These are phyloP conservation scores for Striga hermonthica DNA, from an alignment of 305 asterid genomes.

Conservation along the genomic window DNA sequence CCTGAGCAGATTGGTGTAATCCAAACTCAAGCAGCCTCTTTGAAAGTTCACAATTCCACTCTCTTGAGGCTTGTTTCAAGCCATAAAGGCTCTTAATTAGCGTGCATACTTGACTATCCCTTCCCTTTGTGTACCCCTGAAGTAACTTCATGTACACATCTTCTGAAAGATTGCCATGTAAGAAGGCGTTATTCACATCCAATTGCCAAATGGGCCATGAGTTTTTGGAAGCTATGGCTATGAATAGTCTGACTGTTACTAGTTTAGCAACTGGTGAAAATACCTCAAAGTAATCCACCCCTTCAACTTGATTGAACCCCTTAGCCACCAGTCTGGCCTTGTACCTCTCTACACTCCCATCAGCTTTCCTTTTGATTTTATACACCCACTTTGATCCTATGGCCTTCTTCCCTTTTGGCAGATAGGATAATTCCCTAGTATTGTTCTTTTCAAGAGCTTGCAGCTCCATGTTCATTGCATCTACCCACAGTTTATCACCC, in stretches of 20 bases:
- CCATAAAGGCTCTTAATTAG: background rate
- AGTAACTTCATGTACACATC: background rate
- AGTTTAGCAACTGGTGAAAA: background rate
- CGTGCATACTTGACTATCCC: background rate
- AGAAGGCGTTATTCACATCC: background rate
- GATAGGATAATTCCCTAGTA: background rate
- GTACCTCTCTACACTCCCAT: background rate
- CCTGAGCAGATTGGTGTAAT: background rate
- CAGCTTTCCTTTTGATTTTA: background rate
- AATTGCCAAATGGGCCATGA: background rate
- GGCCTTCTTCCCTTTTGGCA: background rate
- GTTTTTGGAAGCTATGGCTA: background rate
- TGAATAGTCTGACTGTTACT: background rate
- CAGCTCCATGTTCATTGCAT: background rate
- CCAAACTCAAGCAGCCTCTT: background rate
- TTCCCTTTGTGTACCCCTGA: background rate
- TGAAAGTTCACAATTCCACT: background rate
- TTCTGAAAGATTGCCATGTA: background rate
- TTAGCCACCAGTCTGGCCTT: background rate
- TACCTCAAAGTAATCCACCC: background rate
- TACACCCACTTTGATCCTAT: background rate
- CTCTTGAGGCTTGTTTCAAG: background rate
- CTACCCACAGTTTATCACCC: background rate
- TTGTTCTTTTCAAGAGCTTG: background rate
- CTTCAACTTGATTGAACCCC: background rate